A percentile compares a stretch with the other conserved stretches of the same genome.
Evolutionary conservation across 495 filamentous ascomycete genomes (phyloP).

Genomic region (Penicillium macrosclerotiorum): DNA sequence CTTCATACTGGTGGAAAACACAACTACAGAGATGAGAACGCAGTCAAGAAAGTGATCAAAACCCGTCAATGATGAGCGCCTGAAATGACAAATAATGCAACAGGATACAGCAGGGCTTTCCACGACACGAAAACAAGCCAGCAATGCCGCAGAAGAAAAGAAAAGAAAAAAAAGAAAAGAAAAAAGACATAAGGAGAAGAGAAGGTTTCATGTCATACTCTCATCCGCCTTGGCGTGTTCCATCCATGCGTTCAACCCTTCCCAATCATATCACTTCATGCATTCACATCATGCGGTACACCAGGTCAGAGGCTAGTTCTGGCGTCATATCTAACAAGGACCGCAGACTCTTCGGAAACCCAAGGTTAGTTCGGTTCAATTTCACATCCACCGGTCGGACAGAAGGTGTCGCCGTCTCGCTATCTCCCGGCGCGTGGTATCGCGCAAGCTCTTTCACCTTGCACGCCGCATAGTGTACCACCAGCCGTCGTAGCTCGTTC

Average conservation of each 20-base stretch:
- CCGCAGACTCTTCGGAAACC: constrained; percentile 32
- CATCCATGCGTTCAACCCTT: no score
- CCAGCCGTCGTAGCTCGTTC: constrained; percentile 43
- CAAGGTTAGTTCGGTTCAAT: constrained; percentile 16
- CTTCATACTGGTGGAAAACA: background rate
- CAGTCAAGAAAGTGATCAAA: background rate
- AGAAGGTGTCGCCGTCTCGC: constrained; percentile 22
- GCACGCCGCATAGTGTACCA: constrained; percentile 45
- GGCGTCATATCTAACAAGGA: constrained; percentile 39
- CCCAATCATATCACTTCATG: no score
- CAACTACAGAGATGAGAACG: background rate
- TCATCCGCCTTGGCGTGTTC: no score
- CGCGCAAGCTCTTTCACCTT: constrained; percentile 42
- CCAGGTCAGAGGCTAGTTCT: constrained; percentile 46
- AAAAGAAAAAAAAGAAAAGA: no score
- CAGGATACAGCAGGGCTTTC: constrained; percentile 1
- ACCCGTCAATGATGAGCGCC: constrained; percentile 7
- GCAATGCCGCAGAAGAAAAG: no score
- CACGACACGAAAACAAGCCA: no score
- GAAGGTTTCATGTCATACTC: no score
- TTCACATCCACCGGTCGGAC: constrained; percentile 16
- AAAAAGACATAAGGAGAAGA: no score
- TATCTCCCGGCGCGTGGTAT: constrained; percentile 35
- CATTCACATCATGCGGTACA: constrained; percentile 45
- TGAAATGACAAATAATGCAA: constrained; percentile 10